Evolutionary conservation across 2,329 filamentous ascomycete genomes (phyloP).

Genomic region (Zymoseptoria ardabiliae): DNA sequence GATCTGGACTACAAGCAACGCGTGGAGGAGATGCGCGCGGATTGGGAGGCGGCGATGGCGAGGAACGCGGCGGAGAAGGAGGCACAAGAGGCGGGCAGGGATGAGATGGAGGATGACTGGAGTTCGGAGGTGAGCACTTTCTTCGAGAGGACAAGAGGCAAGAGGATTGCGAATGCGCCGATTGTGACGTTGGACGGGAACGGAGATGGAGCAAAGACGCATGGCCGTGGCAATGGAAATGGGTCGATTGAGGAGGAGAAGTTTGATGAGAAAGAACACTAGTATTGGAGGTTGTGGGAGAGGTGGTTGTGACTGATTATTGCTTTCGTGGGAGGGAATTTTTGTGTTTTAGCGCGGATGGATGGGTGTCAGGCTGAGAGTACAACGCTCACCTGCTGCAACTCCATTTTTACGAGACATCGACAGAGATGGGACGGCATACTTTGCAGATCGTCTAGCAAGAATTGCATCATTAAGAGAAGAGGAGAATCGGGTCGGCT

Average conservation of each 20-base stretch:
- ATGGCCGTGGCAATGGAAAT: conserved; percentile 4
- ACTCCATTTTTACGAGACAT: no score
- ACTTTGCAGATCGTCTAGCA: no score
- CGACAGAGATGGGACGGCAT: no score
- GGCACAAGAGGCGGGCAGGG: conserved; percentile 34
- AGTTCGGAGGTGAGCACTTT: conserved; percentile 45
- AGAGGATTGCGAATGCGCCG: conserved; percentile 9
- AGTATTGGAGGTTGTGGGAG: background rate
- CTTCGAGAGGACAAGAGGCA: conserved; percentile 44
- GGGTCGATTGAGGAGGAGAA: conserved; percentile 15
- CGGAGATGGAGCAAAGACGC: conserved; percentile 5
- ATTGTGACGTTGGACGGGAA: background rate
- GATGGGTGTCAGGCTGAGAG: no score
- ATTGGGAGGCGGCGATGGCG: conserved; percentile 50
- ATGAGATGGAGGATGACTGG: conserved; percentile 34
- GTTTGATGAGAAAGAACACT: conserved; percentile 11
- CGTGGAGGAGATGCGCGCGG: conserved; percentile 67
- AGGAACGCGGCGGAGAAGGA: conserved; percentile 46
- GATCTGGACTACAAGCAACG: conserved; percentile 72
- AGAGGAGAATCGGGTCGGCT: no score
- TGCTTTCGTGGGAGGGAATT: background rate
- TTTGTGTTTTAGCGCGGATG: no score
- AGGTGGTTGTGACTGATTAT: background rate
- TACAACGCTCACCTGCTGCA: no score
- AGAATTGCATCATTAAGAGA: no score